phyloP scores from a whole-genome alignment of 2,329 filamentous ascomycete genomes.

The Zymoseptoria brevis region DNA sequence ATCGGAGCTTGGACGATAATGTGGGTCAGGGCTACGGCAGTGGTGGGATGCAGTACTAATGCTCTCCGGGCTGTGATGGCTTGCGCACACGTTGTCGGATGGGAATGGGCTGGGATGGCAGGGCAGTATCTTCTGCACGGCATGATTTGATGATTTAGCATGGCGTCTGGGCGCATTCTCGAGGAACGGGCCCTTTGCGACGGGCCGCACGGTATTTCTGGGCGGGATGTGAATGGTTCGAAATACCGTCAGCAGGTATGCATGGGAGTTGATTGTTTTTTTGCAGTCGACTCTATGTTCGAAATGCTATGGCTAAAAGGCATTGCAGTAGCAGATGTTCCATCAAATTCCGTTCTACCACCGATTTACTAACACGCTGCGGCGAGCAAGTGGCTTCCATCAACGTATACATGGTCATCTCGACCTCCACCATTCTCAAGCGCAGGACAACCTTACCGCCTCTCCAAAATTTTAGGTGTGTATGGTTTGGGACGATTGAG shows the following conservation, averaged over 20 bases:
- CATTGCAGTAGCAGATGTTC: neutral
- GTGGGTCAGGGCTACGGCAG: constrained; percentile 26
- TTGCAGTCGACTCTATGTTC: too few species aligned
- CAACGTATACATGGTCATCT: neutral
- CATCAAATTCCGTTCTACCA: neutral
- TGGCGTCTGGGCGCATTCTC: neutral
- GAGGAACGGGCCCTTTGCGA: neutral
- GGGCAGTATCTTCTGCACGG: neutral
- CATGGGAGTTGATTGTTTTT: too few species aligned
- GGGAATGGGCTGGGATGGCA: neutral
- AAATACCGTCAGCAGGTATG: too few species aligned
- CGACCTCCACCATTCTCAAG: neutral
- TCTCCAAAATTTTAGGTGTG: too few species aligned
- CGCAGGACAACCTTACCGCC: too few species aligned
- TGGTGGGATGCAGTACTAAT: constrained; percentile 31
- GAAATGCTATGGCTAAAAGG: neutral
- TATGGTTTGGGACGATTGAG: too few species aligned
- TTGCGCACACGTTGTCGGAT: neutral
- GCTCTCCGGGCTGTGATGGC: neutral
- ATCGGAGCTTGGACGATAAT: constrained; percentile 39
- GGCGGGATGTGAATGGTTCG: neutral
- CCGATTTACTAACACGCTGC: neutral
- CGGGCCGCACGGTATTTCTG: neutral
- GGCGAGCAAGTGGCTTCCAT: neutral
- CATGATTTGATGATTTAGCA: neutral